A percentile compares a stretch with the other conserved stretches of the same genome.
Evolutionary conservation across 768 basidiomycete species (phyloP).

Genomic region (Mycena indigotica): DNA sequence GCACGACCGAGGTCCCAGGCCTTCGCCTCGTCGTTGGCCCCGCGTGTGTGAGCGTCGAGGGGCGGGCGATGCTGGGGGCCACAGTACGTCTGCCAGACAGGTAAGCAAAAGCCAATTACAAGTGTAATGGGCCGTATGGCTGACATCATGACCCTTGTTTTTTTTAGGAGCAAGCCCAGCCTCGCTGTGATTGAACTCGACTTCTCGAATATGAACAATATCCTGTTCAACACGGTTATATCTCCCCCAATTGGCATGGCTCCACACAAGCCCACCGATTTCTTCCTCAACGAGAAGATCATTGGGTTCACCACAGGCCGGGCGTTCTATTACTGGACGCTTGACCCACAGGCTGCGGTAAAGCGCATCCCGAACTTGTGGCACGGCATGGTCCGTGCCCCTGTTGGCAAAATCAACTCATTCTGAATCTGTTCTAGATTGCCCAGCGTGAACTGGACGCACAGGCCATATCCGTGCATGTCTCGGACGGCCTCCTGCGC

Average conservation of each 20-base stretch:
- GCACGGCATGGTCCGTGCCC: not conserved
- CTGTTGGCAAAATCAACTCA: not conserved
- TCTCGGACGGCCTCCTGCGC: not conserved
- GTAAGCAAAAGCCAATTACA: not conserved
- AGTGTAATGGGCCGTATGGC: not conserved
- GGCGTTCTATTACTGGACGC: not conserved
- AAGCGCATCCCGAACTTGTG: not conserved
- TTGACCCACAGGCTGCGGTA: not conserved
- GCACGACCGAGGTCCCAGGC: not conserved
- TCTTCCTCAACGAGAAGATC: not conserved
- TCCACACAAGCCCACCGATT: not conserved
- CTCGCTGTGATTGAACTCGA: not conserved
- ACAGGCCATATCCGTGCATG: not conserved
- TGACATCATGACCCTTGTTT: not conserved
- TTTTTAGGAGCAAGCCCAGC: not conserved
- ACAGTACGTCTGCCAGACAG: too few relatives aligned
- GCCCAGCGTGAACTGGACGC: not conserved
- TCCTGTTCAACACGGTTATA: not conserved
- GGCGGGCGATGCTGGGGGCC: not conserved
- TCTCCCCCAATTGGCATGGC: not conserved
- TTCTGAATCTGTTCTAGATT: not conserved
- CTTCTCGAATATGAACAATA: not conserved
- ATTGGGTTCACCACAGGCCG: not conserved
- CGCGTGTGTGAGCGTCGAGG: not conserved
- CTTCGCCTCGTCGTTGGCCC: not conserved